These are phyloP conservation scores for Uronychia binucleata DNA, from an alignment of 73 alveolate species.

Conservation along the genomic window DNA sequence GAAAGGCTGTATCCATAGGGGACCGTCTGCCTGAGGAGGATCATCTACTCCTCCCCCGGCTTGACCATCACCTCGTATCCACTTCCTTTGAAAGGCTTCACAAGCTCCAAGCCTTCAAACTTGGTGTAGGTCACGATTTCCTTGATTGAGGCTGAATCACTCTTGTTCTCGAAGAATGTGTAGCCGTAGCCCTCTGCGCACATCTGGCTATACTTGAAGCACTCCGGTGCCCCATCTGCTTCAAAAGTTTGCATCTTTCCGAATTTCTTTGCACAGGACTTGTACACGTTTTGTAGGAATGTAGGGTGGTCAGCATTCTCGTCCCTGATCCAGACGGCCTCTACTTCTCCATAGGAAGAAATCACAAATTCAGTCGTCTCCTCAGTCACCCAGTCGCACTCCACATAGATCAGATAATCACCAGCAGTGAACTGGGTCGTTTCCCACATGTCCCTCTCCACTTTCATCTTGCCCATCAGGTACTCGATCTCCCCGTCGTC, in stretches of 20 bases:
- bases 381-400: constrained; percentile 69
- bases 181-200: constrained; percentile 77
- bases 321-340: constrained; percentile 50
- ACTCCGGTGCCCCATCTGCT: constrained; percentile 70
- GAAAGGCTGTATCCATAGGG: constrained; percentile 44
- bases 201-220: constrained; percentile 73
- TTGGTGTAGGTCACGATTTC: constrained; percentile 76
- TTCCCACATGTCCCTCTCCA: constrained; percentile 86
- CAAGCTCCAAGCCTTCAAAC: constrained; percentile 73
- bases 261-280: constrained; percentile 35
- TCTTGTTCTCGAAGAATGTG: constrained; percentile 61
- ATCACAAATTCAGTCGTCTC: constrained; percentile 44
- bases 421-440: constrained; percentile 84
- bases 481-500: constrained; percentile 69
- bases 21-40: constrained; percentile 23
- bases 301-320: constrained; percentile 39
- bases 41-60: constrained; percentile 54
- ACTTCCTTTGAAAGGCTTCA: constrained; percentile 61
- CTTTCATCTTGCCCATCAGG: constrained; percentile 81
- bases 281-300: constrained; percentile 42
- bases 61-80: constrained; percentile 65
- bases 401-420: constrained; percentile 84
- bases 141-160: constrained; percentile 56
- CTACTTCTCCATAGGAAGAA: constrained; percentile 51
- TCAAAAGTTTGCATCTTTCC: constrained; percentile 42